These are phyloP conservation scores for Cladorrhinum sp. DNA, from an alignment of 2,329 filamentous ascomycete species.

Conservation along the genomic window DNA sequence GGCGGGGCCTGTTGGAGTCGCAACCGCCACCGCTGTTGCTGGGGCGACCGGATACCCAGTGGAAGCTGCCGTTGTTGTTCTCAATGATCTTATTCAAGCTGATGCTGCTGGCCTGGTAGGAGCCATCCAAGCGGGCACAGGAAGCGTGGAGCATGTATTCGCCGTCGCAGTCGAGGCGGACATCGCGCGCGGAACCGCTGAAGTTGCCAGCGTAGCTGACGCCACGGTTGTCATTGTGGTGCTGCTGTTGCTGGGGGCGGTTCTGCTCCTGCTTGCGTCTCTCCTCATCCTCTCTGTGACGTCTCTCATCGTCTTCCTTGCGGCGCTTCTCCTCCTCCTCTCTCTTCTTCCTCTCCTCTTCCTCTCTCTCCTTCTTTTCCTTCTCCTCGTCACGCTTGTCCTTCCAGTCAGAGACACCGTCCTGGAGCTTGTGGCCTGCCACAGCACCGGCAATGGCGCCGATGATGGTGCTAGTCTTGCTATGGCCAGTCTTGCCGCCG, in stretches of 20 bases:
- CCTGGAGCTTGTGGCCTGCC: constrained; percentile 42
- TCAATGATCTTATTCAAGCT: constrained; percentile 36
- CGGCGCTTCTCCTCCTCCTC: constrained; percentile 26
- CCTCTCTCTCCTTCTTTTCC: constrained; percentile 25
- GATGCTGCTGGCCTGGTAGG: constrained; percentile 34
- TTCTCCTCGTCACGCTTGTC: constrained; percentile 41
- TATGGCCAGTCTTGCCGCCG: constrained; percentile 33
- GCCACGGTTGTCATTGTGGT: constrained; percentile 19
- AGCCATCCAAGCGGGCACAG: constrained; percentile 35
- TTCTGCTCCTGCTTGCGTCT: constrained; percentile 21
- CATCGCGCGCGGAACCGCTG: constrained; percentile 35
- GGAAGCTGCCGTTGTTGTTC: constrained; percentile 39
- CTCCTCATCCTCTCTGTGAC: constrained; percentile 38
- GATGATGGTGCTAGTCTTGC: constrained; percentile 37
- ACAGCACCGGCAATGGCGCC: constrained; percentile 41
- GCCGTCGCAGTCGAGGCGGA: constrained; percentile 32
- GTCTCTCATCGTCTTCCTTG: constrained; percentile 33
- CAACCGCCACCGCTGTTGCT: constrained; percentile 21
- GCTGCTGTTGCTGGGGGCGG: constrained; percentile 8
- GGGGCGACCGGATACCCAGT: constrained; percentile 31
- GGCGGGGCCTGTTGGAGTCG: constrained; percentile 13
- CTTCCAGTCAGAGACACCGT: constrained; percentile 39
- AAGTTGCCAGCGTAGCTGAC: constrained; percentile 34
- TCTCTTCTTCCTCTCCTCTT: constrained; percentile 27
- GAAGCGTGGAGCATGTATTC: constrained; percentile 36